Evolutionary conservation across 345 rosid genomes (phyloP).

Genomic region (Ailanthus altissimus): DNA sequence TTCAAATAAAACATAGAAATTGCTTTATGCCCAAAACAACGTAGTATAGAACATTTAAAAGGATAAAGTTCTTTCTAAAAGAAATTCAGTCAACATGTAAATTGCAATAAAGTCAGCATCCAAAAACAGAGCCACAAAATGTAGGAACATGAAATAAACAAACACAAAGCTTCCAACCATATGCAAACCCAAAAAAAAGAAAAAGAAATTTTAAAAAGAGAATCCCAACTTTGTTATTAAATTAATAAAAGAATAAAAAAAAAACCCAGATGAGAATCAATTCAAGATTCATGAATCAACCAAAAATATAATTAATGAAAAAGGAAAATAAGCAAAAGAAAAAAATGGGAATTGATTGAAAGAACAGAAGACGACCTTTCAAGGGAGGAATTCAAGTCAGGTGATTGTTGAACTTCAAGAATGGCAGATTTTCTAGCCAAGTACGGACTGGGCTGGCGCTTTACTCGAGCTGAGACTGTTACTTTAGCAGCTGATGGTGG

Average conservation of each 20-base stretch:
- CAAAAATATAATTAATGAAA: no score
- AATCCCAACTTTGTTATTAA: neutral
- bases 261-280: neutral
- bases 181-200: neutral
- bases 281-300: neutral
- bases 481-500: constrained; percentile 6
- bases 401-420: constrained; percentile 54
- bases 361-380: constrained; percentile 40
- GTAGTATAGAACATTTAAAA: neutral
- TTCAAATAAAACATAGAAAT: neutral
- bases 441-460: constrained; percentile 57
- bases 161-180: neutral
- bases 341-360: neutral
- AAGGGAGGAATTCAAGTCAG: constrained; percentile 59
- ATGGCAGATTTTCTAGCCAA: constrained; percentile 68
- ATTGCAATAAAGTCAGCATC: neutral
- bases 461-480: constrained; percentile 12
- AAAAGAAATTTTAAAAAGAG: no score
- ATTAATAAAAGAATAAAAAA: neutral
- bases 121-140: neutral
- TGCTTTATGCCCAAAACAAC: neutral
- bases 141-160: neutral
- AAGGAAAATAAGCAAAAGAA: no score
- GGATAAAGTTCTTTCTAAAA: neutral
- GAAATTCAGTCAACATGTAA: neutral